Evolutionary conservation across 1,139 yeast species (phyloP), one percentile per base, ranked within the genome.

Genomic region (Ashbya aceris): DNA sequence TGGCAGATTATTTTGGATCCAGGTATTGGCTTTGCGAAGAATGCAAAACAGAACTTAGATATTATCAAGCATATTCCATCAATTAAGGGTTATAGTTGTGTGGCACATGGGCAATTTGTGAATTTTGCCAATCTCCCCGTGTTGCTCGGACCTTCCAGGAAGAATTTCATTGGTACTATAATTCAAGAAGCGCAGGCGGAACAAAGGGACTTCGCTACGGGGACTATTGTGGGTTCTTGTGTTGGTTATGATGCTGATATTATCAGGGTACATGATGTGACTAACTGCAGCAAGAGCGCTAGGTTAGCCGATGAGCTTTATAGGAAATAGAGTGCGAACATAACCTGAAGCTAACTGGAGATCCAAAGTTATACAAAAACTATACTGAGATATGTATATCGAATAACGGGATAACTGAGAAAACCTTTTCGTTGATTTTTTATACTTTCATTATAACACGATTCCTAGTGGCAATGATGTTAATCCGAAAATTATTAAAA

Each of bases 1-100:
- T 91, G 96, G 96, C 97, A 91, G 62, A 67, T 91, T 2, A 78
- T 93, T 12, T 58, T 87, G 9, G 99, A 91, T 61, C 98, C 99
- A 0, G 98, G 98, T 1, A 65, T 91, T 41, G 98, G 98, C 1
- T 91, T 91, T 65, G 96, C 97, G 14, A 91, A 91, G 60, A 72
- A 71, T 42, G 55, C 73, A 36, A 52, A 61, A 8, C 96, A 89
- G 55, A 91, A 89, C 59, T 53, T 89, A 36, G 70, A 73, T 9
- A 53, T 87, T 1, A 69, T 91, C 27, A 73, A 77, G 45, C 69
- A 78, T 43, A 71, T 83, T 3, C 70, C 78, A 4, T 49, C 63
- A n/a, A 61, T 83, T 54, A 78, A 79, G 56, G 62, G 67, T 31
- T 80, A 77, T 51, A 64, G 77, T 0, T 53, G 64, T 11, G 52